phyloP scores from a whole-genome alignment of 1,284 basidiomycete genomes.

The Cystobasidium sp. region DNA sequence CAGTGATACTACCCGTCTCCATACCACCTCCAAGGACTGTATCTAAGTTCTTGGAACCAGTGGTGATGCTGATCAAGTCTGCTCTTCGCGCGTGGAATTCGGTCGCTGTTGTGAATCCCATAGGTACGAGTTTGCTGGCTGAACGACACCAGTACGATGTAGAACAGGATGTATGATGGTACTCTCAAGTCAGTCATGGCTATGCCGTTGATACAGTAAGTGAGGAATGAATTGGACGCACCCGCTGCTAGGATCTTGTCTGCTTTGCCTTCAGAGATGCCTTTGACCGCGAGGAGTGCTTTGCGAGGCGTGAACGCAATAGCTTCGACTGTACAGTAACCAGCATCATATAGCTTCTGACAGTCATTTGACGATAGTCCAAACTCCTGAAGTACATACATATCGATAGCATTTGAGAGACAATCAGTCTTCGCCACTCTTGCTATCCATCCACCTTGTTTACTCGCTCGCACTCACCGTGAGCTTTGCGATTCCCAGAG shows the following conservation, averaged over 20 bases:
- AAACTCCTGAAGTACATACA: constrained; percentile 68
- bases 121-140: constrained; percentile 95
- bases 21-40: constrained; percentile 97
- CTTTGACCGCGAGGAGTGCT: constrained; percentile 85
- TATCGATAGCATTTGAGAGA: neutral
- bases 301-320: constrained; percentile 99
- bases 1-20: constrained; percentile 98
- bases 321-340: constrained; percentile 87
- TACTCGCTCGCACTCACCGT: constrained; percentile 34
- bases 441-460: constrained; percentile 21
- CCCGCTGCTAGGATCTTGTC: constrained; percentile 95
- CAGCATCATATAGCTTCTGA: constrained; percentile 93
- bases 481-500: constrained; percentile 34
- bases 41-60: constrained; percentile 94
- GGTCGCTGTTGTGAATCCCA: constrained; percentile 97
- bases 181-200: no score
- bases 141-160: no score
- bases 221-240: constrained; percentile 57
- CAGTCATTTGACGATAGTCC: constrained; percentile 90
- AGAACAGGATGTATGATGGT: no score
- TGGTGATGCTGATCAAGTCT: constrained; percentile 97
- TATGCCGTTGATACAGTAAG: neutral
- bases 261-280: constrained; percentile 96
- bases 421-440: neutral
- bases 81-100: constrained; percentile 93